phyloP scores from a whole-genome alignment of 1,284 basidiomycete genomes.

The Tausonia pullulans region DNA sequence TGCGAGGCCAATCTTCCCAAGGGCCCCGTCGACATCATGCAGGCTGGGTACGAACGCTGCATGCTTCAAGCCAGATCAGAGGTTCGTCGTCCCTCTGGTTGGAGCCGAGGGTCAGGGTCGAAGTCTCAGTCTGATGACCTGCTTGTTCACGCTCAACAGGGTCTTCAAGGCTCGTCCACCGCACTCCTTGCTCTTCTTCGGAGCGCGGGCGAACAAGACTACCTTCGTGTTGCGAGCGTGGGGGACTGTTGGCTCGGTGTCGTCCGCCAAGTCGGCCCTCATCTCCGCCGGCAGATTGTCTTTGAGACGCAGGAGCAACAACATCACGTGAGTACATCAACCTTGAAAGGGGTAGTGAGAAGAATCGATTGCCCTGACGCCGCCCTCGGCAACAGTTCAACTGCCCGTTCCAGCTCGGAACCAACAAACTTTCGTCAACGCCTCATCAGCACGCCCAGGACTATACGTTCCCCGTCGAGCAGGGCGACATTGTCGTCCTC shows the following conservation, averaged over 20 bases:
- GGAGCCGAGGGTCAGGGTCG: not conserved
- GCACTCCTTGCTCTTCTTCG: conserved; percentile 45
- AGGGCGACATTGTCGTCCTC: conserved; percentile 80
- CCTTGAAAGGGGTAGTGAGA: not conserved
- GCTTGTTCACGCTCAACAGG: conserved; percentile 25
- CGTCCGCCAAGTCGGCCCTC: conserved; percentile 49
- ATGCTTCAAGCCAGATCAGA: conserved; percentile 35
- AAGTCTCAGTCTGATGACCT: not conserved
- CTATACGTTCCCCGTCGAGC: conserved; percentile 61
- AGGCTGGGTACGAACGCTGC: conserved; percentile 45
- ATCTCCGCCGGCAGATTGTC: conserved; percentile 41
- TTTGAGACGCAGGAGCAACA: conserved; percentile 92
- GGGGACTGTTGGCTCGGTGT: conserved; percentile 87
- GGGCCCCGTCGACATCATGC: conserved; percentile 47
- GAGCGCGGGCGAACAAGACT: conserved; percentile 42
- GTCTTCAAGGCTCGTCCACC: conserved; percentile 44
- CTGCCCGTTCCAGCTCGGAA: conserved; percentile 78
- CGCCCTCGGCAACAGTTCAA: conserved; percentile 52
- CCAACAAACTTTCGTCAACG: conserved; percentile 51
- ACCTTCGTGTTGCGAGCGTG: conserved; percentile 78
- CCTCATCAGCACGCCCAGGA: conserved; percentile 61
- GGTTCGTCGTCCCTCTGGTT: conserved; percentile 24
- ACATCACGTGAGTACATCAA: conserved; percentile 50
- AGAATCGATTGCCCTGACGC: conserved; percentile 1
- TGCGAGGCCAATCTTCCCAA: not conserved